These are phyloP conservation scores for Coemansia javaensis DNA, from an alignment of 192 early-diverging fungal genomes.

Conservation along the genomic window DNA sequence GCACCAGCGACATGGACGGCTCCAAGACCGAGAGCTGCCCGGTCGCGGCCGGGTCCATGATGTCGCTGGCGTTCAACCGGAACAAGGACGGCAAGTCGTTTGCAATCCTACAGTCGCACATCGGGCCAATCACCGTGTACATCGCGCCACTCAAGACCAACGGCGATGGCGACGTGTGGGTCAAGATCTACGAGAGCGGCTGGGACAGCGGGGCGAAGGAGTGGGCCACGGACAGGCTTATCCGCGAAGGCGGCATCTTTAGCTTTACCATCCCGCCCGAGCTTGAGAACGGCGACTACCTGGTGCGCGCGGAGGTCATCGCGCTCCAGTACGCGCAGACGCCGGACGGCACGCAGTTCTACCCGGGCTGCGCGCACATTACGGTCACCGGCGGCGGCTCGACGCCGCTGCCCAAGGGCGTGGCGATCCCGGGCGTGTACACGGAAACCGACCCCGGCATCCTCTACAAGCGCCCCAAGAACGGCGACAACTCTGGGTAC, in stretches of 20 bases:
- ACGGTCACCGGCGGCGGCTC: conserved; percentile 3
- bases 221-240: conserved; percentile 19
- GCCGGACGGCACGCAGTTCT: conserved; percentile 13
- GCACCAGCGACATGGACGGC: conserved; percentile 5
- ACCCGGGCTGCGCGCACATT: conserved; percentile 22
- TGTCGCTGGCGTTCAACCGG: conserved; percentile 8
- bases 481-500: not conserved
- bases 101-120: conserved; percentile 12
- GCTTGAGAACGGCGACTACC: conserved; percentile 16
- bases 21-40: not conserved
- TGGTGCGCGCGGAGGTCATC: conserved; percentile 20
- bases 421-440: conserved; percentile 20
- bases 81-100: not conserved
- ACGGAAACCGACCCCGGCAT: conserved; percentile 10
- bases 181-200: conserved; percentile 20
- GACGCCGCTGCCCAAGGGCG: not conserved
- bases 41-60: conserved; percentile 5
- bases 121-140: conserved; percentile 14
- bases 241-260: conserved; percentile 3
- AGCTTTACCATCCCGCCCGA: conserved; percentile 11
- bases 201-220: not conserved
- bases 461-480: not conserved
- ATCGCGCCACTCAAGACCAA: conserved; percentile 12
- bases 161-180: conserved; percentile 11
- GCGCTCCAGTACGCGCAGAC: conserved; percentile 11